These are phyloP conservation scores for Trichomonas gallinae DNA, from an alignment of 208 protist genomes.

Conservation along the genomic window DNA sequence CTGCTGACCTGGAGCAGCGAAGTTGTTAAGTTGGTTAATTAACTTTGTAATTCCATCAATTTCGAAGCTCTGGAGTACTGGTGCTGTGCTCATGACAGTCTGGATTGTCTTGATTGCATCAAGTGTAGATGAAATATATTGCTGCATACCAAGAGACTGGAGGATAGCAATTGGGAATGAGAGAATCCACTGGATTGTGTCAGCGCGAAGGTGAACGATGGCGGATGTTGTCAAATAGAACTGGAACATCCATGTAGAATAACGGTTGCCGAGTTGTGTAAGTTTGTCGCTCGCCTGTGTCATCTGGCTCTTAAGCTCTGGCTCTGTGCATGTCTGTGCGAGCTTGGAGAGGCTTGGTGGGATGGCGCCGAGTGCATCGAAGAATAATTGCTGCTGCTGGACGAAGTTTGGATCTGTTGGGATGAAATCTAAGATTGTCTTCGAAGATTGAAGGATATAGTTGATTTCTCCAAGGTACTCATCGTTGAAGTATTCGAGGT, in stretches of 20 bases:
- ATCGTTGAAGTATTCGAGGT: conserved; percentile 15
- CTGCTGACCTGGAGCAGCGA: not conserved
- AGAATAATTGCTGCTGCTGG: not conserved
- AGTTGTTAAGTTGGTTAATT: not conserved
- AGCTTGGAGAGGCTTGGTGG: not conserved
- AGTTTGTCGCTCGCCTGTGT: not conserved
- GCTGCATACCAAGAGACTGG: not conserved
- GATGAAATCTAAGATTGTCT: not conserved
- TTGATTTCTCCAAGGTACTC: not conserved
- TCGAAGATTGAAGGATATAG: not conserved
- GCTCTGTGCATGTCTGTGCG: not conserved
- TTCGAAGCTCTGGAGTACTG: not conserved
- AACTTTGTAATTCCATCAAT: not conserved
- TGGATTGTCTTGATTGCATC: not conserved
- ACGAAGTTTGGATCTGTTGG: not conserved
- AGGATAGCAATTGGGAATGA: not conserved
- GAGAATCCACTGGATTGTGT: not conserved
- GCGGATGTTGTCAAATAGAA: not conserved
- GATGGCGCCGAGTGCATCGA: not conserved
- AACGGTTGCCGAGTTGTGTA: not conserved
- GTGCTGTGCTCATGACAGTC: not conserved
- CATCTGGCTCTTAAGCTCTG: not conserved
- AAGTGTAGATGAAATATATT: not conserved
- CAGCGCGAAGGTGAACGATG: not conserved
- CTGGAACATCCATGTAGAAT: not conserved